Evolutionary conservation across 2,329 filamentous ascomycete genomes (phyloP).

Genomic region (Colletotrichum sp.): DNA sequence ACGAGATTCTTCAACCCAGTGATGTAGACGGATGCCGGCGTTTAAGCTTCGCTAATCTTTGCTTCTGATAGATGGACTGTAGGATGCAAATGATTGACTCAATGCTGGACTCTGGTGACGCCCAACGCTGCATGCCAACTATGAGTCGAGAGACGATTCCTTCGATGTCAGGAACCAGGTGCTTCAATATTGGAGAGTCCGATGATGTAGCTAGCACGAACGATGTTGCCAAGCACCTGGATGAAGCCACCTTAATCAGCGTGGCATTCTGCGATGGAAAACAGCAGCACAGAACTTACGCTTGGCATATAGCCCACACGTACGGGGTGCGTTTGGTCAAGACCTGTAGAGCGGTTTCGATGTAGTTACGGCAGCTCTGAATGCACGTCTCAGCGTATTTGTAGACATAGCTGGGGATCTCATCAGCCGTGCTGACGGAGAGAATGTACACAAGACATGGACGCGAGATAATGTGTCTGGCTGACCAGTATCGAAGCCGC

Average conservation of each 20-base stretch:
- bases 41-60: neutral
- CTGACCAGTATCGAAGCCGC: neutral
- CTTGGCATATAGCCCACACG: neutral
- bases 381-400: neutral
- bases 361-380: neutral
- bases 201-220: neutral
- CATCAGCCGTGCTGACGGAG: neutral
- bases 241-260: neutral
- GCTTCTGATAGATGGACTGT: neutral
- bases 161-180: neutral
- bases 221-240: neutral
- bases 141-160: neutral
- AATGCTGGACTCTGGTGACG: neutral
- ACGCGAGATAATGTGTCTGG: neutral
- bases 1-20: neutral
- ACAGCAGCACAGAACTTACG: neutral
- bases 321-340: neutral
- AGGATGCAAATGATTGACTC: neutral
- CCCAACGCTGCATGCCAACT: neutral
- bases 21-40: neutral
- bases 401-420: neutral
- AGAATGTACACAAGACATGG: neutral
- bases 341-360: neutral
- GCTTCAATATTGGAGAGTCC: neutral
- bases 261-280: neutral